Evolutionary conservation across 2,329 filamentous ascomycete species (phyloP).

Genomic region (Teratosphaeria pseudoeucalypti): DNA sequence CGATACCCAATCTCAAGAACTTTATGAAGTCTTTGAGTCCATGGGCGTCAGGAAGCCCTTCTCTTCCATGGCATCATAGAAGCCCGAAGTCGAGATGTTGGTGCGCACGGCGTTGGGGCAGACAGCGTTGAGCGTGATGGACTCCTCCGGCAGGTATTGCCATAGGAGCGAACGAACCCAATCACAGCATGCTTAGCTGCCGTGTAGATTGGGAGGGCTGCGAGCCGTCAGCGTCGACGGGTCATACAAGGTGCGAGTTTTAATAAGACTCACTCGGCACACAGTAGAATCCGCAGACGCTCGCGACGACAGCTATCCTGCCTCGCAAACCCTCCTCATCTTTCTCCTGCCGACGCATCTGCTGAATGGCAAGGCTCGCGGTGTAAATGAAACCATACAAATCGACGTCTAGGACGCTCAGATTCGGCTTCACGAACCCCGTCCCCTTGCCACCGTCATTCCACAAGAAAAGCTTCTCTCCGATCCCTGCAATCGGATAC

Average conservation of each 20-base stretch:
- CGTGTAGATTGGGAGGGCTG: slow-evolving; percentile 33
- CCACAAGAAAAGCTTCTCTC: slow-evolving; percentile 29
- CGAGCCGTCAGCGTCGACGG: neutral
- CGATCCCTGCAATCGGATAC: slow-evolving; percentile 32
- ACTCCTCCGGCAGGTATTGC: slow-evolving; percentile 29
- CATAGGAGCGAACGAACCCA: slow-evolving; percentile 32
- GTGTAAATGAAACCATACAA: slow-evolving; percentile 35
- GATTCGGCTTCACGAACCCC: slow-evolving; percentile 29
- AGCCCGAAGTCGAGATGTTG: slow-evolving; percentile 26
- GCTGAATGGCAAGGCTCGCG: slow-evolving; percentile 32
- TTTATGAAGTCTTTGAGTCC: slow-evolving; percentile 13
- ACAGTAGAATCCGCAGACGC: slow-evolving; percentile 35
- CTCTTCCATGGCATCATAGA: slow-evolving; percentile 30
- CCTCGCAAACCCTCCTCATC: slow-evolving; percentile 26
- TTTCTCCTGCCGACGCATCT: slow-evolving; percentile 31
- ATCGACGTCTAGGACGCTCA: slow-evolving; percentile 31
- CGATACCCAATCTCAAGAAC: neutral
- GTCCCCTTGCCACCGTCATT: slow-evolving; percentile 12
- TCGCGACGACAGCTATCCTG: slow-evolving; percentile 28
- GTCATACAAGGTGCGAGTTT: neutral
- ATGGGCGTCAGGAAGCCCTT: slow-evolving; percentile 30
- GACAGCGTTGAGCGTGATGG: slow-evolving; percentile 34
- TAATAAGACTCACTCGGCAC: slow-evolving; percentile 23
- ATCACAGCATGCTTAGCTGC: slow-evolving; percentile 33
- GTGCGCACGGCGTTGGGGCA: slow-evolving; percentile 34